A percentile compares a stretch with the other conserved stretches of the same genome.
Evolutionary conservation across 148 eudicot species (phyloP).

Genomic region (Chenopodium quinoa): DNA sequence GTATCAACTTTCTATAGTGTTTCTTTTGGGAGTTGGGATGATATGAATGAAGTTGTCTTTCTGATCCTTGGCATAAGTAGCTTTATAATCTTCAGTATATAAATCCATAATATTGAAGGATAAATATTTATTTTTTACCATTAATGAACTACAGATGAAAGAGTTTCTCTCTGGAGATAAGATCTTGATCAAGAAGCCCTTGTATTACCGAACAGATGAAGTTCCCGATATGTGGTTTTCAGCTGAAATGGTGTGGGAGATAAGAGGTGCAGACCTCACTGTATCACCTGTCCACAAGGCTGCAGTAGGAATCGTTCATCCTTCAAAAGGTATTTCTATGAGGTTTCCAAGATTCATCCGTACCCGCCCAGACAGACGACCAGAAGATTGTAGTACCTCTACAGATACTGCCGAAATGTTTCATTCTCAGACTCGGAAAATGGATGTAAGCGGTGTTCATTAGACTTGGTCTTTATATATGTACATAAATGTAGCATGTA

Average conservation of each 20-base stretch:
- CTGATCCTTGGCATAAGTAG: neutral
- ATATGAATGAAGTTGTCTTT: neutral
- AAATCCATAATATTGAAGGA: neutral
- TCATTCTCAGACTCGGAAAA: conserved; percentile 80
- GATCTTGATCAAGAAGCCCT: conserved; percentile 62
- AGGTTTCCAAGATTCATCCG: conserved; percentile 85
- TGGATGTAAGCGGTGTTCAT: conserved; percentile 48
- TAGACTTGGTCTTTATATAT: neutral
- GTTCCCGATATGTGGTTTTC: conserved; percentile 85
- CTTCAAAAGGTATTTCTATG: conserved; percentile 80
- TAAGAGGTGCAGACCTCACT: conserved; percentile 90
- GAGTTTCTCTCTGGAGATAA: conserved; percentile 76
- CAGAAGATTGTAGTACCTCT: conserved; percentile 81
- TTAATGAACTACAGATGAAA: conserved; percentile 63
- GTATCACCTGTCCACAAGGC: conserved; percentile 95
- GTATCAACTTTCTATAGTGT: neutral
- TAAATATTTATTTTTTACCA: neutral
- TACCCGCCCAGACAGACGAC: conserved; percentile 56
- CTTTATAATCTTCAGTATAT: neutral
- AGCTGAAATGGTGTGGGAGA: conserved; percentile 86
- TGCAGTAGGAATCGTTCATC: conserved; percentile 80
- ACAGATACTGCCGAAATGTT: conserved; percentile 84
- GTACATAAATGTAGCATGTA: conserved; percentile 10
- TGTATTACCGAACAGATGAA: conserved; percentile 78
- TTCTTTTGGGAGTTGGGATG: neutral